Evolutionary conservation across 345 rosid genomes (phyloP).

Genomic region (Salix koriyanagi): DNA sequence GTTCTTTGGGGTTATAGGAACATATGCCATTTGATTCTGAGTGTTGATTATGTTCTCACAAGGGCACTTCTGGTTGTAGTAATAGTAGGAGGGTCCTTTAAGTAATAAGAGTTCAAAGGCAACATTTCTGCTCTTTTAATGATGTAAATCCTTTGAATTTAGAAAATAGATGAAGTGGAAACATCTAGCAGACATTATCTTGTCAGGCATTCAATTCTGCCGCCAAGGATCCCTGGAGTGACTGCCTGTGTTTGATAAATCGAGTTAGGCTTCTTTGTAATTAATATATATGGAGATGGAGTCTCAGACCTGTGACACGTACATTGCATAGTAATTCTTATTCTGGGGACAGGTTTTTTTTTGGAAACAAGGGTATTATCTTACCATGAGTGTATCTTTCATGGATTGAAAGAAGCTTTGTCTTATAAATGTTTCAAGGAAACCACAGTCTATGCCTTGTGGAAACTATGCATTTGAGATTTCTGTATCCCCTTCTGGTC

Average conservation of each 20-base stretch:
- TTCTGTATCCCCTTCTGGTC: no score
- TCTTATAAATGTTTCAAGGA: not conserved
- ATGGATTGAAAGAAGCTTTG: not conserved
- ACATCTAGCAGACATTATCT: not conserved
- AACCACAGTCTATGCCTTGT: not conserved
- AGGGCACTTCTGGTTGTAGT: not conserved
- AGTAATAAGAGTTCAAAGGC: not conserved
- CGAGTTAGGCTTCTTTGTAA: not conserved
- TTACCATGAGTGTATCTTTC: not conserved
- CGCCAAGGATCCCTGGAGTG: not conserved
- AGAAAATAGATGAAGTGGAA: not conserved
- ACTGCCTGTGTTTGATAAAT: not conserved
- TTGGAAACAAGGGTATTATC: not conserved
- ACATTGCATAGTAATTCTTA: not conserved
- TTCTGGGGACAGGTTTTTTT: not conserved
- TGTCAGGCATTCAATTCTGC: not conserved
- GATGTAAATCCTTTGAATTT: not conserved
- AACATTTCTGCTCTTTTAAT: not conserved
- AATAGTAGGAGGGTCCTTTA: not conserved
- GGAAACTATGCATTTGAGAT: not conserved
- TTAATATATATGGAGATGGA: not conserved
- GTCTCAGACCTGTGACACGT: not conserved
- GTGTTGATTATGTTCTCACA: not conserved
- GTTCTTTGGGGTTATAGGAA: not conserved
- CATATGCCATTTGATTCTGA: not conserved